A percentile compares a stretch with the other conserved stretches of the same genome.
These are phyloP conservation scores for Cynara cardunculus DNA, from an alignment of 129 eudicot genomes.

Conservation along the genomic window DNA sequence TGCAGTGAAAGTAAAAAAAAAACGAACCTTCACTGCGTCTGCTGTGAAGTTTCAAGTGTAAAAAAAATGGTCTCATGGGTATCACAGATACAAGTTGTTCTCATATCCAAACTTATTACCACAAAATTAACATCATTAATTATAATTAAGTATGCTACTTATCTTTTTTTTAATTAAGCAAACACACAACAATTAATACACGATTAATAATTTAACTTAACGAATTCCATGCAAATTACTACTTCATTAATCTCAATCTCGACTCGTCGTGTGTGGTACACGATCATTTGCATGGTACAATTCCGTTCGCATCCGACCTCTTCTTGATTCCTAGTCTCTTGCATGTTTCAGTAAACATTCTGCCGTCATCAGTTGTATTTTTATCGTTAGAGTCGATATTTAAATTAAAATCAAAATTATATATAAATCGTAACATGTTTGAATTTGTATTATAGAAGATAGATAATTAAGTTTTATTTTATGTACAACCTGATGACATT, in stretches of 20 bases:
- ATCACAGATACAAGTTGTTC: no score
- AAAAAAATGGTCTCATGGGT: no score
- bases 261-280: background rate
- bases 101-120: background rate
- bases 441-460: no score
- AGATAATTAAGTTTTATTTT: background rate
- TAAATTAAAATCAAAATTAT: background rate
- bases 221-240: background rate
- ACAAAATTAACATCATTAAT: background rate
- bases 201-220: background rate
- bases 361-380: slow-evolving; percentile 9
- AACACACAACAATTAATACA: background rate
- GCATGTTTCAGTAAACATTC: slow-evolving; percentile 78
- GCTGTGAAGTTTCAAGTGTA: no score
- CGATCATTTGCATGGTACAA: background rate
- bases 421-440: no score
- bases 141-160: background rate
- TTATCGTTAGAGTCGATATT: background rate
- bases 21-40: no score
- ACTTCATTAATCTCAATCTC: background rate
- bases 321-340: slow-evolving; percentile 67
- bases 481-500: background rate
- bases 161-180: background rate
- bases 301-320: slow-evolving; percentile 34
- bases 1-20: no score